Evolutionary conservation across 2,329 filamentous ascomycete species (phyloP).

Genomic region (Epichloe sibirici): DNA sequence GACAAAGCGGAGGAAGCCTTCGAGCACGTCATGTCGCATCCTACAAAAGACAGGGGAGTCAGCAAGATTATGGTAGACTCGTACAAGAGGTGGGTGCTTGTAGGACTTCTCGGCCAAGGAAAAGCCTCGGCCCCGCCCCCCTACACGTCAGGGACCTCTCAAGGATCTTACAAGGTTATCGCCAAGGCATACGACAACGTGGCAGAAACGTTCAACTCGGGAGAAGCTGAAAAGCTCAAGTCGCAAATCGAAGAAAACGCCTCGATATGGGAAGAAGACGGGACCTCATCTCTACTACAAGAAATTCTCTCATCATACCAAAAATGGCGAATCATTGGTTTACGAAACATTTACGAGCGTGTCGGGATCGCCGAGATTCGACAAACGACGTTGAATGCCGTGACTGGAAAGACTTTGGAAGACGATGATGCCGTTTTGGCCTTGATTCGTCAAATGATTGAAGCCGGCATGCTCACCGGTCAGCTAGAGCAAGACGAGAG

Average conservation of each 20-base stretch:
- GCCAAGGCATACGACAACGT: slow-evolving; percentile 61
- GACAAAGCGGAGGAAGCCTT: slow-evolving; percentile 47
- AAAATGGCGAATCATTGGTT: slow-evolving; percentile 60
- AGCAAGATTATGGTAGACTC: slow-evolving; percentile 78
- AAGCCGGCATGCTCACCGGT: slow-evolving; percentile 38
- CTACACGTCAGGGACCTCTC: slow-evolving; percentile 39
- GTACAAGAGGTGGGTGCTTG: slow-evolving; percentile 82
- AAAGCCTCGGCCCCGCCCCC: slow-evolving; percentile 41
- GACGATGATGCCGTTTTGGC: slow-evolving; percentile 30
- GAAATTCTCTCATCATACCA: slow-evolving; percentile 61
- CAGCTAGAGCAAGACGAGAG: slow-evolving; percentile 33
- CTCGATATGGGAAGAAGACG: slow-evolving; percentile 55
- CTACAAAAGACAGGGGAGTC: slow-evolving; percentile 46
- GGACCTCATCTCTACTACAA: slow-evolving; percentile 57
- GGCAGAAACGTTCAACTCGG: slow-evolving; percentile 52
- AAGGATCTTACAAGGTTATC: slow-evolving; percentile 44
- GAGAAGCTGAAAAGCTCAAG: slow-evolving; percentile 43
- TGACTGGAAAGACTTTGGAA: slow-evolving; percentile 33
- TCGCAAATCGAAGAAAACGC: slow-evolving; percentile 48
- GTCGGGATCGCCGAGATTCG: slow-evolving; percentile 43
- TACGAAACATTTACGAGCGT: slow-evolving; percentile 59
- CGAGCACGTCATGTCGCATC: slow-evolving; percentile 54
- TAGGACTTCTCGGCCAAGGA: slow-evolving; percentile 60
- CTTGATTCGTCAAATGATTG: slow-evolving; percentile 44
- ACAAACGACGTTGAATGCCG: slow-evolving; percentile 37